Evolutionary conservation across 306 rosid genomes (phyloP), one percentile per base, ranked within the genome.

Genomic region (Sindora glabra): DNA sequence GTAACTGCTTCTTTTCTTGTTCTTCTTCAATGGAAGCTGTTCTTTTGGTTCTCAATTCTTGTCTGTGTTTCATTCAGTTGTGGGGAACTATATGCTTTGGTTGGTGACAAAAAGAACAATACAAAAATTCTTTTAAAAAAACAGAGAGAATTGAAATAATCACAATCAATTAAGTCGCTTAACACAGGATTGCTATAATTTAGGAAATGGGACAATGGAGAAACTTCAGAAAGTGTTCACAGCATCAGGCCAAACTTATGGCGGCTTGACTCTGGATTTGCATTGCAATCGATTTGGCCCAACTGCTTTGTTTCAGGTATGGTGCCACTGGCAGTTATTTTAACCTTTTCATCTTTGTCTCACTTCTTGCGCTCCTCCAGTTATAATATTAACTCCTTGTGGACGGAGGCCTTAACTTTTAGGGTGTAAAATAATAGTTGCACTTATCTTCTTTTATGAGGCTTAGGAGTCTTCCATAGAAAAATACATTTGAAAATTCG

Each of bases 231-330:
- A 81, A 62, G 94, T 92, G 42, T 75, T 92, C 81, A 65, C 79
- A 63, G 62, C 71, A 46, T 83, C 95, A 23, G 71, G 89, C 53
- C 96, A 85, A 82, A 74, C 77, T 44, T 81, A 79, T 36, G 92
- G 89, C 25, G 82, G 75, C 68, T 78, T 88, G 51, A 81, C 86
- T 21, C 80, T 92, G 78, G 98, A 92, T 74, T 79, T 92, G 66
- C 98, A 88, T 70, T 79, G 90, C 80, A 92, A 92, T 69, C 84
- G 83, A 56, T 88, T 88, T 68, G 94, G 98, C 47, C 84, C 90
- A 25, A 79, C 88, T 65, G 65, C 95, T 33, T 74, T 92, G 83
- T 80, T 64, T 66, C 95, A 88, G 88, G 96, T 92, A 44, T 62
- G 73, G 5, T 48, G 38, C 73, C 65, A 16, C 25, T 34, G 34